A percentile compares a stretch with the other conserved stretches of the same genome.
These are phyloP conservation scores for Boletus reticuloceps DNA, from an alignment of 768 basidiomycete genomes.

Conservation along the genomic window DNA sequence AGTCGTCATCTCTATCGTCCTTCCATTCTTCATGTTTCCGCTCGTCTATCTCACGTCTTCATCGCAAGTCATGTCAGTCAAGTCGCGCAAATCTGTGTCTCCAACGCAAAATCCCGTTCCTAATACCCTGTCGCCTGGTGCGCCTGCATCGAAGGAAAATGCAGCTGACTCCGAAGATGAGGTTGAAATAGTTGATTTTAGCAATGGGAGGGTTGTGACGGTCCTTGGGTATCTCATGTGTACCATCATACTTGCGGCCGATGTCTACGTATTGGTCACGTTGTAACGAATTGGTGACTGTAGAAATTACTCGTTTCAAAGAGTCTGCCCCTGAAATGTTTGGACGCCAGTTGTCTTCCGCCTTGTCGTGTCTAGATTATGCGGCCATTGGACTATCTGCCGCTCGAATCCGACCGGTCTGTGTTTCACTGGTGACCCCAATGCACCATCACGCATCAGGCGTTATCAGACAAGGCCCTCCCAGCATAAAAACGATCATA, in stretches of 20 bases:
- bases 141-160: neutral
- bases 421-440: no score
- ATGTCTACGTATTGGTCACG: conserved; percentile 70
- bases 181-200: conserved; percentile 52
- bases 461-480: no score
- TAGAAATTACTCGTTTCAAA: neutral
- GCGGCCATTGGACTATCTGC: no score
- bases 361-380: no score
- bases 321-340: neutral
- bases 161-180: conserved; percentile 23
- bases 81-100: conserved; percentile 7
- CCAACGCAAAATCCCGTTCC: neutral
- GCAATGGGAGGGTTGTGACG: conserved; percentile 53
- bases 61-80: conserved; percentile 68
- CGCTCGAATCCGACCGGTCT: no score
- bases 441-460: no score
- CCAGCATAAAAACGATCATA: no score
- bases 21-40: conserved; percentile 85
- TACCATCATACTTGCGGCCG: conserved; percentile 65
- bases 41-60: conserved; percentile 71
- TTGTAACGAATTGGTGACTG: conserved; percentile 30
- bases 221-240: conserved; percentile 57
- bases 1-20: conserved; percentile 77
- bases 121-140: neutral
- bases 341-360: no score